Evolutionary conservation across 2,329 filamentous ascomycete species (phyloP), one percentile per base, ranked within the genome.

Genomic region (Epichloe uncinata): DNA sequence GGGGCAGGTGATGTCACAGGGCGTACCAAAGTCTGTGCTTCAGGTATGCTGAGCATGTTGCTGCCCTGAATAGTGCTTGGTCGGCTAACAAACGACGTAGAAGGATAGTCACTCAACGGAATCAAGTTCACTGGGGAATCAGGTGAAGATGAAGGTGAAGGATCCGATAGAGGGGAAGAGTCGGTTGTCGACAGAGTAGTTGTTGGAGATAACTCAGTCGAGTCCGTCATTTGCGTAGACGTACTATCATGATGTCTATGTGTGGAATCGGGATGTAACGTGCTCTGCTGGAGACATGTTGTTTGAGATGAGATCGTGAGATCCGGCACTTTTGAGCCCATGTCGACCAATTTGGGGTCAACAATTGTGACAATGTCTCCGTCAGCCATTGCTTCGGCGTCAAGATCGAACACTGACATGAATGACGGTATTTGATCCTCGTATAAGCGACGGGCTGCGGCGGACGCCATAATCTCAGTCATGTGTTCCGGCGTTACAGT

Each of bases 101-200:
- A 75, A 1, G 81, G 74, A 58, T 85, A 88, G 13, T 82, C 81
- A 45, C 79, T 81, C 42, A 87, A 73, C 3, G 87, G 82, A 50
- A 84, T 77, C 50, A 89, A 73, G 50, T 85, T 84, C 49, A 85
- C 73, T 1, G 89, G 87, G 3, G 93, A 96, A 66, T 96, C 90
- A 8, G 91, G 91, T 1, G 91, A 96, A 20, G 90, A 88, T 48
- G 85, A 91, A 3, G 93, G 89, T 5, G 91, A 96, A 7, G 87
- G 84, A 59, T 97, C 91, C 33, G 90, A 90, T 45, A 93, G 75
- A 33, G 88, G 88, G 8, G 88, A 91, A 5, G 90, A 94, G 68
- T 95, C 91, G 55, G 91, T 87, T 18, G 88, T 95, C 5, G 89
- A 95, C 46, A 93, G 79, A 2, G 91, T 95, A 3, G 90, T 96